Percentiles rank a stretch among this genome's conserved stretches.
Evolutionary conservation across 352 stramenopile species (phyloP).

Genomic region (Lagenidium giganteum): DNA sequence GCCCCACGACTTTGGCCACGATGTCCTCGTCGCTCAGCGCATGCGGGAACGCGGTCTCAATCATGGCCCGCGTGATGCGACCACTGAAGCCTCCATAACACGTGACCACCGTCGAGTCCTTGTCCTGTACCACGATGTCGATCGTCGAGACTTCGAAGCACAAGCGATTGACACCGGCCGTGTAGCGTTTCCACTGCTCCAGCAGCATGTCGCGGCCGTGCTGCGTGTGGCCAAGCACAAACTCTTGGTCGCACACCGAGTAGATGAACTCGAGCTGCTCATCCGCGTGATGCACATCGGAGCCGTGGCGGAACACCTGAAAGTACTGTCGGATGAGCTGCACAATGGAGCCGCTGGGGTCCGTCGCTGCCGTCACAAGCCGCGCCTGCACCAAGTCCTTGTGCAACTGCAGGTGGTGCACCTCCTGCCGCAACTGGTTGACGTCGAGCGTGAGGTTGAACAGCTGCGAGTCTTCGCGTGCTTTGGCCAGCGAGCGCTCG

Average conservation of each 20-base stretch:
- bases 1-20: no score
- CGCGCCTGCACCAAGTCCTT: slow-evolving; percentile 12
- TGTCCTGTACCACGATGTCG: no score
- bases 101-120: no score
- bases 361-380: slow-evolving; percentile 4
- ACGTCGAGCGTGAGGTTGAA: slow-evolving; percentile 15
- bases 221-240: slow-evolving; percentile 3
- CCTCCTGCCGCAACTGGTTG: background rate
- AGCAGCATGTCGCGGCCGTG: slow-evolving; percentile 9
- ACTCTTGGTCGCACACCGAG: background rate
- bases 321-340: slow-evolving; percentile 9
- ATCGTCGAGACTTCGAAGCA: no score
- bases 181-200: slow-evolving; percentile 16
- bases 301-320: slow-evolving; percentile 8
- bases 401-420: slow-evolving; percentile 6
- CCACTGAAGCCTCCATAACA: no score
- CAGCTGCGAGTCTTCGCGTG: slow-evolving; percentile 5
- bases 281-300: background rate
- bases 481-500: no score
- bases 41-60: no score
- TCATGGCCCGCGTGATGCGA: no score
- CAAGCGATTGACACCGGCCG: no score
- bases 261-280: slow-evolving; percentile 1
- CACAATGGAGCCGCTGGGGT: slow-evolving; percentile 6
- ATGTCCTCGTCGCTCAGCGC: no score